phyloP scores from a whole-genome alignment of 257 asterid genomes.

The Nicotiana noctiflora region DNA sequence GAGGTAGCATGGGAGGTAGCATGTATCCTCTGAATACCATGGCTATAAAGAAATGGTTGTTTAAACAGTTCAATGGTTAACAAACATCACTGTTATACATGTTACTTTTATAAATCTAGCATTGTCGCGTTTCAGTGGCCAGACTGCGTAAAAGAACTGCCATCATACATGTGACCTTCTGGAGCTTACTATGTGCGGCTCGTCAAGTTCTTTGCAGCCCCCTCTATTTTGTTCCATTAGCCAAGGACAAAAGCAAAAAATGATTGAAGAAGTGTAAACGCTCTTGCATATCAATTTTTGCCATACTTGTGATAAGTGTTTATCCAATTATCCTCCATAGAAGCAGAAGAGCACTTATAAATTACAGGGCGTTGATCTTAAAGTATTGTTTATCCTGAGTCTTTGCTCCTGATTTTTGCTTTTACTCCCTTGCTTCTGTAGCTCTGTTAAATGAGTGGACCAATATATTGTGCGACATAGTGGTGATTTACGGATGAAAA shows the following conservation, averaged over 20 bases:
- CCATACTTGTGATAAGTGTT: not conserved
- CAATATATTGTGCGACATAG: not conserved
- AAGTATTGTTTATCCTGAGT: not conserved
- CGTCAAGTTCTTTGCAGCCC: not conserved
- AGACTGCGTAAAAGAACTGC: not conserved
- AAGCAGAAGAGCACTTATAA: not conserved
- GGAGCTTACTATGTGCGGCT: not conserved
- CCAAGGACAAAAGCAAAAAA: not conserved
- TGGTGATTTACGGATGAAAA: not conserved
- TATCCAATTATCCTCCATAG: not conserved
- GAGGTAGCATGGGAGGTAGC: too few relatives aligned
- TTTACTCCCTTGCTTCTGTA: not conserved
- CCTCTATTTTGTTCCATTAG: not conserved
- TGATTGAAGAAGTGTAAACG: not conserved
- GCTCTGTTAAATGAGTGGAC: not conserved
- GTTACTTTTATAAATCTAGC: not conserved
- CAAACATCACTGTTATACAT: not conserved
- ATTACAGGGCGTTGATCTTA: not conserved
- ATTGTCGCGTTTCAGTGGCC: not conserved
- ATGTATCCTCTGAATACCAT: too few relatives aligned
- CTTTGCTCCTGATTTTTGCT: not conserved
- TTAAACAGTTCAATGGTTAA: not conserved
- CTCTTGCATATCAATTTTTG: not conserved
- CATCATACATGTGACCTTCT: not conserved
- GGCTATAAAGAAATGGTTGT: not conserved